A percentile compares a stretch with the other conserved stretches of the same genome.
Conservation (phyloP, 2,329 filamentous ascomycete genomes). For the Coniochaeta sp. region DNA sequence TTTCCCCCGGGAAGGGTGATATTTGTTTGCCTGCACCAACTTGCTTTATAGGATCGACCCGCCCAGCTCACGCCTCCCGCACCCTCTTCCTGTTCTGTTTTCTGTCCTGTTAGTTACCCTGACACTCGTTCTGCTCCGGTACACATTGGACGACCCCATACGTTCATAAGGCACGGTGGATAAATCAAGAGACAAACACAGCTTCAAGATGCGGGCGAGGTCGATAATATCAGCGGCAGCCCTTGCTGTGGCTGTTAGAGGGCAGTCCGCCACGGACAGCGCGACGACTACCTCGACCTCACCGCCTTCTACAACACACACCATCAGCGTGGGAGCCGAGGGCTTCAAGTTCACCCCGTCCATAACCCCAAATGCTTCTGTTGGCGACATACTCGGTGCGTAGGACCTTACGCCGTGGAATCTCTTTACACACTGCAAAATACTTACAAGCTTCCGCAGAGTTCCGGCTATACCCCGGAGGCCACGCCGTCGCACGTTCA, state of each 20-base stretch:
- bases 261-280: neutral
- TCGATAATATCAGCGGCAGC: neutral
- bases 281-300: neutral
- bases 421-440: constrained; percentile 1
- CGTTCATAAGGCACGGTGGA: neutral
- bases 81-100: neutral
- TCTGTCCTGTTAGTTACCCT: neutral
- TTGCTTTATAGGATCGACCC: neutral
- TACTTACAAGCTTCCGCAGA: constrained; percentile 21
- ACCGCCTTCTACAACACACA: neutral
- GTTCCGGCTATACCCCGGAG: constrained; percentile 56
- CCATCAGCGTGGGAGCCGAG: neutral
- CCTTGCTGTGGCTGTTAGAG: neutral
- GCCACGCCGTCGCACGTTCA: constrained; percentile 57
- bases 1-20: neutral
- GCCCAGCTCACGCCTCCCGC: neutral
- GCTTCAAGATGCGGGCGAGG: neutral
- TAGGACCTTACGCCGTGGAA: neutral
- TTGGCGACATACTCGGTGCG: constrained; percentile 42
- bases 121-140: neutral
- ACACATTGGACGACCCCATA: neutral
- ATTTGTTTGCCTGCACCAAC: neutral
- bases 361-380: constrained; percentile 22
- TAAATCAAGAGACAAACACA: neutral
- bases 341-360: constrained; percentile 27